Conservation (phyloP, 2,329 filamentous ascomycete genomes). For the Knufia petricola region DNA sequence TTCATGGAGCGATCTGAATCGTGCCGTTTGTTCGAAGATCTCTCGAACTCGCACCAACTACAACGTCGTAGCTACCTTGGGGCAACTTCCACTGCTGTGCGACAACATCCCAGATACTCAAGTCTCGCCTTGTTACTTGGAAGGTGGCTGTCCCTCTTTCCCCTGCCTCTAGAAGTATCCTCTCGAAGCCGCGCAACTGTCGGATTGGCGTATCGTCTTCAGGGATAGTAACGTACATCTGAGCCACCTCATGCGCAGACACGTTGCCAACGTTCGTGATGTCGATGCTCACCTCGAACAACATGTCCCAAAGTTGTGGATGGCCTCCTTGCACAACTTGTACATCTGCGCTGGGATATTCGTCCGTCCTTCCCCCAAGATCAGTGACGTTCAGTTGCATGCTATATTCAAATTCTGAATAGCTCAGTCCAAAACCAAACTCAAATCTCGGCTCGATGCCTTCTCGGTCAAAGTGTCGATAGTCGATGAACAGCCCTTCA, state of each 20-base stretch:
- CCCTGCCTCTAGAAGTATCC: slow-evolving; percentile 48
- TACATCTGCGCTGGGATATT: slow-evolving; percentile 48
- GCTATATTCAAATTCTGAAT: slow-evolving; percentile 54
- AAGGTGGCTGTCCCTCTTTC: slow-evolving; percentile 48
- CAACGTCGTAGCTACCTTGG: slow-evolving; percentile 18
- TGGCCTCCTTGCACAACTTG: slow-evolving; percentile 56
- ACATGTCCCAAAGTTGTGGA: slow-evolving; percentile 51
- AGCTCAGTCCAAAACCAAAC: slow-evolving; percentile 78
- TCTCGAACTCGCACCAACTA: slow-evolving; percentile 21
- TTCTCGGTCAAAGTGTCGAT: slow-evolving; percentile 74
- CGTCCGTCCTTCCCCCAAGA: slow-evolving; percentile 46
- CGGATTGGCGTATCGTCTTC: slow-evolving; percentile 49
- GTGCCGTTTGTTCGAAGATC: slow-evolving; percentile 13
- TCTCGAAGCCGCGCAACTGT: slow-evolving; percentile 65
- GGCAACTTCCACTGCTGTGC: slow-evolving; percentile 53
- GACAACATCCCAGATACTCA: slow-evolving; percentile 61
- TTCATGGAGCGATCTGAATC: too few species aligned
- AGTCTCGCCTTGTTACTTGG: slow-evolving; percentile 53
- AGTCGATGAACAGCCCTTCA: slow-evolving; percentile 79
- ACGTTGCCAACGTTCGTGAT: slow-evolving; percentile 13
- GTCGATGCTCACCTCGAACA: slow-evolving; percentile 28
- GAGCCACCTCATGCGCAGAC: slow-evolving; percentile 11
- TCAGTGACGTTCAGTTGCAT: slow-evolving; percentile 38
- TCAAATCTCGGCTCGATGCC: slow-evolving; percentile 66
- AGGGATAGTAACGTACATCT: slow-evolving; percentile 23